Evolutionary conservation across 805 yeast genomes (phyloP), one percentile per base, ranked within the genome.

Genomic region (Metschnikowia similis): DNA sequence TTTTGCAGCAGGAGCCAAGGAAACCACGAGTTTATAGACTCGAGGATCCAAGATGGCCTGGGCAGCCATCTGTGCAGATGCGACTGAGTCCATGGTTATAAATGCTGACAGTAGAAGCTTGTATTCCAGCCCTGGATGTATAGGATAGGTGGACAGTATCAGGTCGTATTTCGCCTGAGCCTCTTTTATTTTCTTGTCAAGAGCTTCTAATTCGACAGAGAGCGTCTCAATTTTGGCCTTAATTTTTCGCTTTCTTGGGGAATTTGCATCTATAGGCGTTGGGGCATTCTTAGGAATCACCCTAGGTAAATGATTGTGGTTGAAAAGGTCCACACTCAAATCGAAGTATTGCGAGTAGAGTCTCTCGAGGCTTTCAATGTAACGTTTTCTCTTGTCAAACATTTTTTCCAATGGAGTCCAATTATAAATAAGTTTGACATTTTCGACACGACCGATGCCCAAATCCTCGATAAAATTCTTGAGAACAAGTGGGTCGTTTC

Each of bases 371-470:
- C 56, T 56, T 4, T 50, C 39, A 2, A 77, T 48, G 3, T 76
- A 30, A 2, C 39, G 16, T n/a, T 53, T 53, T 35, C 85, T 58
- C 41, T 61, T 47, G 1, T 57, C 59, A 47, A 78, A 72, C 35
- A 79, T 56, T 16, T 57, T 54, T 39, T 71, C 74, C 36, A 81
- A 62, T 4, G 71, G 69, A 1, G 72, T 48, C 74, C 76, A 74
- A 55, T 74, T 73, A 53, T 76, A 76, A 16, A 77, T 76, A 50
- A 80, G 63, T 45, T 72, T 74, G 32, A 81, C 76, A 17, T 74
- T 75, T 26, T 67, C 70, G n/a, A 81, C 84, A 46, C 69, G 71
- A 1, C 85, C 85, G 11, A 81, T 76, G 0, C 81, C 81, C 55
- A 82, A 64, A 43, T 73, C 76, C 57, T 82, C 84, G 37, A 82